A percentile compares a stretch with the other conserved stretches of the same genome.
Evolutionary conservation across 495 filamentous ascomycete genomes (phyloP).

Genomic region (Choiromyces venosus): DNA sequence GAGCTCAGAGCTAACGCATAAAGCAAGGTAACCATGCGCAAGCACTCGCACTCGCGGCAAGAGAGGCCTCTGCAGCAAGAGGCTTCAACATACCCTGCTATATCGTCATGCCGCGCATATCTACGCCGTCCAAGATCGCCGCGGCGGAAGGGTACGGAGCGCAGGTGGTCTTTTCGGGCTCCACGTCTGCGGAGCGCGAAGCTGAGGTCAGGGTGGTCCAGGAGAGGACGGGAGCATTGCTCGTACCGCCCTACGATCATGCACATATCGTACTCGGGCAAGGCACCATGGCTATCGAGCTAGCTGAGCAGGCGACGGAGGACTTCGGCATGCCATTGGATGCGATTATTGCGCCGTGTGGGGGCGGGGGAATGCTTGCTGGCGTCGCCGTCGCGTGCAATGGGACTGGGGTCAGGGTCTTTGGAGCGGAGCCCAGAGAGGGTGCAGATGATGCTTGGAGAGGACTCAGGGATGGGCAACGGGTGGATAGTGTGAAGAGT

Average conservation of each 20-base stretch:
- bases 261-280: constrained; percentile 85
- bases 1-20: not conserved
- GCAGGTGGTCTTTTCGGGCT: constrained; percentile 73
- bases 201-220: constrained; percentile 64
- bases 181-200: constrained; percentile 74
- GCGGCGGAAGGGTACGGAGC: constrained; percentile 72
- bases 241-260: constrained; percentile 89
- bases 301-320: constrained; percentile 62
- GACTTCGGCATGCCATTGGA: constrained; percentile 53
- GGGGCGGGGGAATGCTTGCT: constrained; percentile 81
- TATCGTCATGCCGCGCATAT: constrained; percentile 87
- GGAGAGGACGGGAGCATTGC: constrained; percentile 61
- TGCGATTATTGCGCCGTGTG: constrained; percentile 79
- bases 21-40: constrained; percentile 84
- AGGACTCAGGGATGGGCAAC: constrained; percentile 56
- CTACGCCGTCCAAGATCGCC: constrained; percentile 76
- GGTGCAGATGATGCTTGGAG: constrained; percentile 76
- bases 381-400: constrained; percentile 72
- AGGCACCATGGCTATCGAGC: constrained; percentile 80
- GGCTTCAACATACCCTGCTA: constrained; percentile 58
- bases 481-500: constrained; percentile 62
- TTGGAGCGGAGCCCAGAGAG: constrained; percentile 85
- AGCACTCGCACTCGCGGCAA: constrained; percentile 82
- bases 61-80: constrained; percentile 46
- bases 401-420: constrained; percentile 63